Percentiles rank a stretch among this genome's conserved stretches.
These are phyloP conservation scores for Gymnopilus junonius DNA, from an alignment of 768 basidiomycete species.

Conservation along the genomic window DNA sequence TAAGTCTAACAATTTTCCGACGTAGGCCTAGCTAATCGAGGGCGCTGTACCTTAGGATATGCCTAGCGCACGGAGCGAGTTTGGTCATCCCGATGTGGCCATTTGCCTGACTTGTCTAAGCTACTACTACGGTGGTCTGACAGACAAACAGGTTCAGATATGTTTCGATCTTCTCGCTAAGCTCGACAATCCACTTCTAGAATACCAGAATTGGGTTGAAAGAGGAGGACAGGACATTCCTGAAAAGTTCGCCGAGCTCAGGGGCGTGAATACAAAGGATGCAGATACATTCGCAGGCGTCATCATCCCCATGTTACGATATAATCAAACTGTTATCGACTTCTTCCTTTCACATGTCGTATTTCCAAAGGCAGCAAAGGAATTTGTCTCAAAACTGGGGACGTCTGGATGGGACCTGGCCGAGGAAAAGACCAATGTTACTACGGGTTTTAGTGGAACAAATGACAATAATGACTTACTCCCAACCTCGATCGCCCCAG, in stretches of 20 bases:
- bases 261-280: conserved; percentile 46
- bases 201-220: conserved; percentile 46
- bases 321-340: conserved; percentile 43
- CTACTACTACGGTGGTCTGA: conserved; percentile 54
- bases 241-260: conserved; percentile 29
- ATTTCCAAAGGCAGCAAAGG: conserved; percentile 53
- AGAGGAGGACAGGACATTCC: conserved; percentile 32
- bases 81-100: conserved; percentile 56
- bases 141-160: conserved; percentile 36
- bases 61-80: conserved; percentile 49
- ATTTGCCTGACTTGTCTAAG: conserved; percentile 49
- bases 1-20: neutral
- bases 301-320: conserved; percentile 39
- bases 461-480: conserved; percentile 50
- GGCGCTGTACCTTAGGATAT: conserved; percentile 38
- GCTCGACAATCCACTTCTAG: conserved; percentile 42
- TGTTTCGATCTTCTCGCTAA: conserved; percentile 43
- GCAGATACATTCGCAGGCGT: conserved; percentile 9
- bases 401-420: conserved; percentile 60
- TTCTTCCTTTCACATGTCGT: conserved; percentile 52
- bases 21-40: neutral
- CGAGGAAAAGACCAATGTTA: conserved; percentile 34
- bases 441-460: conserved; percentile 60
- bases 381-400: conserved; percentile 50
- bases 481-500: conserved; percentile 39